These are phyloP conservation scores for Trichoderma atroviride DNA, from an alignment of 2,329 filamentous ascomycete genomes.

Conservation along the genomic window DNA sequence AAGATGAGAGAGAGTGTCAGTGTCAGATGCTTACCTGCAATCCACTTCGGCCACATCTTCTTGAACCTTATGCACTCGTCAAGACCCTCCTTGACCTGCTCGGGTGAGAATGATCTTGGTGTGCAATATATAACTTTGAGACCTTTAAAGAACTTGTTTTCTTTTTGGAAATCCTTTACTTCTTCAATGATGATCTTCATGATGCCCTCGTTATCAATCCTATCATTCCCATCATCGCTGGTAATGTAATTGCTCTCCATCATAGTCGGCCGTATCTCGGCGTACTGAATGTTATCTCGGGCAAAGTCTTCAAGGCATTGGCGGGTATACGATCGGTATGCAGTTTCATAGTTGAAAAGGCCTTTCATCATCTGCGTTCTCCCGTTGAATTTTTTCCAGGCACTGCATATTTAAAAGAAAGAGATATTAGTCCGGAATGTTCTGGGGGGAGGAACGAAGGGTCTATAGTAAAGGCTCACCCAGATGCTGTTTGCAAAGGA, in stretches of 20 bases:
- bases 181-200: conserved; percentile 63
- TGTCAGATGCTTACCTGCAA: conserved; percentile 59
- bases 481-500: conserved; percentile 51
- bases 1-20: not conserved
- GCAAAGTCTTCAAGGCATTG: conserved; percentile 64
- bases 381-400: conserved; percentile 67
- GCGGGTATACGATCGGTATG: conserved; percentile 63
- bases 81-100: conserved; percentile 55
- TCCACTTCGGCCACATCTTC: conserved; percentile 56
- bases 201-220: conserved; percentile 60
- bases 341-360: conserved; percentile 66
- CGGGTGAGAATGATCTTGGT: conserved; percentile 59
- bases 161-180: conserved; percentile 50
- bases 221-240: conserved; percentile 54
- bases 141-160: conserved; percentile 56
- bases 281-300: conserved; percentile 68
- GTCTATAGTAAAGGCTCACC: too few species aligned
- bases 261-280: conserved; percentile 71
- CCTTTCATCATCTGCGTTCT: conserved; percentile 74
- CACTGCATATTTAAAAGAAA: conserved; percentile 38
- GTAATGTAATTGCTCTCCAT: conserved; percentile 65
- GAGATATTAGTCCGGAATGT: not conserved
- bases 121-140: conserved; percentile 74
- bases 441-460: too few species aligned
- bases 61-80: conserved; percentile 66